Evolutionary conservation across 306 rosid species (phyloP), one percentile per base, ranked within the genome.

Genomic region (Inga laurina): DNA sequence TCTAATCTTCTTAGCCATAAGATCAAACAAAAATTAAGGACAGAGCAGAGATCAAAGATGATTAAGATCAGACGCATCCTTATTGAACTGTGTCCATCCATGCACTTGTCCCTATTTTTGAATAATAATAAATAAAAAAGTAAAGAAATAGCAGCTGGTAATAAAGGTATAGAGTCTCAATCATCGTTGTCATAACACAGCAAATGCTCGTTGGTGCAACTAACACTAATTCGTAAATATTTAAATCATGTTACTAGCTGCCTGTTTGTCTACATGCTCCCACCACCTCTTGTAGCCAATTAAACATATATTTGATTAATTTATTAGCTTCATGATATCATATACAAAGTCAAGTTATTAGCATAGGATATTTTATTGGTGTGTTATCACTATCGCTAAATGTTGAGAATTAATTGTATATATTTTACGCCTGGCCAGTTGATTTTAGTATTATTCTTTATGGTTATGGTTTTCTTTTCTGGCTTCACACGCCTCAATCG

Each of bases 121-220:
- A 16, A 35, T n/a, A 15, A 67, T 67, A 16, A 35, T 11, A 4
- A 35, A 68, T 8, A 3, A 19, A 22, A 59, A 18, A 27, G 5
- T 35, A 27, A 68, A 68, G 73, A 68, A 35, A 34, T 67, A 37
- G 48, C 27, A 68, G 48, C 46, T 16, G 73, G 48, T 37, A 68
- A 68, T 37, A 22, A 22, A 59, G 73, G 48, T 37, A 32, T 37
- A 19, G 27, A 8, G 73, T 68, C 73, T 21, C 48, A 68, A 68
- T 68, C 73, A 68, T 68, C 12, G 48, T 68, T 37, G 24, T 37
- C 46, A 68, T 68, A 68, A 15, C 73, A 68, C 48, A 35, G 73
- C 73, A 68, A 68, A 68, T 68, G 48, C 73, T 16, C 37, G 73
- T 46, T 16, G 73, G 48, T 68, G 24, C 73, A 68, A 68, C 22